Evolutionary conservation across 805 yeast genomes (phyloP), one percentile per base, ranked within the genome.

Genomic region (Helenozyma baotianmanensis): DNA sequence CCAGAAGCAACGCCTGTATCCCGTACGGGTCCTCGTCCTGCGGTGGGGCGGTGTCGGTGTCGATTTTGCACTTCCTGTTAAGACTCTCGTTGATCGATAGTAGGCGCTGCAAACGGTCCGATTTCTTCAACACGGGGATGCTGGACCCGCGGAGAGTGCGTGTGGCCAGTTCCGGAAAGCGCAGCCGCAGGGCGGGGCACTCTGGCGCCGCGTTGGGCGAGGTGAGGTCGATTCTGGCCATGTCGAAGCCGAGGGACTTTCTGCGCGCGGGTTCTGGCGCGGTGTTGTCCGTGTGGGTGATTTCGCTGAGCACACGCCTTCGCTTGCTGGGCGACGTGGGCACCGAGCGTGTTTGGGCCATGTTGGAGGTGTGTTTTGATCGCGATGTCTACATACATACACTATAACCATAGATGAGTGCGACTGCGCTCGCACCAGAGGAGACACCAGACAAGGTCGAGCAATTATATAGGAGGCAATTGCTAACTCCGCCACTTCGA

Each of bases 221-320:
- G n/a, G n/a, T n/a, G n/a, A 16, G 21, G 21, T 30, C 38, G 25
- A 49, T 49, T 21, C 42, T 38, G 11, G 36, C 52, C 45, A 50
- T 34, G 29, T 44, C 53, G 28, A 46, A 46, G 7, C 48, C 53
- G n/a, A 50, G 33, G 5, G 50, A 42, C 15, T 42, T 40, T 25
- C 50, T 32, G 27, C 44, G 19, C 19, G 8, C 7, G 44, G 3
- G 33, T 29, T 14, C 25, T 35, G 11, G 19, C 5, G 30, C 18
- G 7, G 14, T 13, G 22, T 24, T 25, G n/a, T 19, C 27, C 9
- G 27, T 39, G 24, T 43, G 41, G 12, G 24, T 21, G 12, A 48
- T 40, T 13, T 52, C 53, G 14, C 41, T 38, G 6, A 52, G 42
- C 9, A 47, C 48, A 18, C 54, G 45, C 36, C 50, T 36, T 27